These are phyloP conservation scores for Lycium barbarum DNA, from an alignment of 257 asterid genomes.

Conservation along the genomic window DNA sequence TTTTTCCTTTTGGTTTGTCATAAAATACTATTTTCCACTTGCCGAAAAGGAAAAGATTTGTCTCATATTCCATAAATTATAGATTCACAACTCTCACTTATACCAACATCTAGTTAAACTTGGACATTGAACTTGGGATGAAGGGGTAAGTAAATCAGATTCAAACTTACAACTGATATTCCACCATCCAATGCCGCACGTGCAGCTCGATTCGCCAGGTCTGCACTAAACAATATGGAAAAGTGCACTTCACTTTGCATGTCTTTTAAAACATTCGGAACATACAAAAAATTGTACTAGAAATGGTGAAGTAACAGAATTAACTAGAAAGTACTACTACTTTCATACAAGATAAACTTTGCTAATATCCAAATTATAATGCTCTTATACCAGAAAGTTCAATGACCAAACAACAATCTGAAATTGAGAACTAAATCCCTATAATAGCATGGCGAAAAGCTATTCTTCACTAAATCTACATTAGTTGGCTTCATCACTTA, in stretches of 20 bases:
- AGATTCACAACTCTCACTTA: background rate
- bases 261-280: background rate
- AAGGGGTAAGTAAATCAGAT: background rate
- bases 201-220: conserved; percentile 80
- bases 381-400: background rate
- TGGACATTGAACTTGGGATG: background rate
- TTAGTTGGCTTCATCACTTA: background rate
- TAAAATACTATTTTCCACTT: background rate
- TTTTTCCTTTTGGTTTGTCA: background rate
- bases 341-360: background rate
- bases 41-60: background rate
- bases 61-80: background rate
- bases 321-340: background rate
- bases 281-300: too few species aligned
- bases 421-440: background rate
- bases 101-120: background rate
- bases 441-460: background rate
- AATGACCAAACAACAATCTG: background rate
- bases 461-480: background rate
- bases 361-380: background rate
- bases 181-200: conserved; percentile 78
- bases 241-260: background rate
- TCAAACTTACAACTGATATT: conserved; percentile 68
- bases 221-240: conserved; percentile 60
- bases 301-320: background rate